Conservation (phyloP, 805 yeast genomes). For the Starmerella floris region DNA sequence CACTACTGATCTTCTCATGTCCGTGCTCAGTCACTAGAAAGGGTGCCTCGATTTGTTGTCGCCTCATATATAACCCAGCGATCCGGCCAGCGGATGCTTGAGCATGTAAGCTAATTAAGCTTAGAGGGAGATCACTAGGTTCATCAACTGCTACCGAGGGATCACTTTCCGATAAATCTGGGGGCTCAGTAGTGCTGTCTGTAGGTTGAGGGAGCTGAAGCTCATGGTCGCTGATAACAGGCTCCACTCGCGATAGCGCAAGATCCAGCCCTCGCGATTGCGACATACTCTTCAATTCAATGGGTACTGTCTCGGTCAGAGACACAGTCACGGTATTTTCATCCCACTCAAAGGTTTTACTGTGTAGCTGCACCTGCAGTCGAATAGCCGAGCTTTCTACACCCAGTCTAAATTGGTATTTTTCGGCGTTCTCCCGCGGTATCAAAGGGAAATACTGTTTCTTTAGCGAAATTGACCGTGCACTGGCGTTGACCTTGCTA, state of each 20-base stretch:
- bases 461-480: slow-evolving; percentile 3
- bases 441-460: neutral
- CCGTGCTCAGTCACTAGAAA: slow-evolving; percentile 4
- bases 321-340: neutral
- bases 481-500: slow-evolving; percentile 1
- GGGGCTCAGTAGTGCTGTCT: no score
- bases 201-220: slow-evolving; percentile 11
- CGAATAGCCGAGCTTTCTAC: slow-evolving; percentile 8
- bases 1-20: slow-evolving; percentile 3
- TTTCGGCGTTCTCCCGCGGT: neutral
- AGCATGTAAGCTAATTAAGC: slow-evolving; percentile 3
- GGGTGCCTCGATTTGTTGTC: slow-evolving; percentile 4
- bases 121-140: neutral
- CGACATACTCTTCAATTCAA: neutral
- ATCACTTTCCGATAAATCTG: no score
- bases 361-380: slow-evolving; percentile 1
- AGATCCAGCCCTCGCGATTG: neutral
- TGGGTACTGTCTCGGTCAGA: slow-evolving; percentile 2
- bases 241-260: slow-evolving; percentile 3
- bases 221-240: slow-evolving; percentile 13
- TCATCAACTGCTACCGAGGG: no score
- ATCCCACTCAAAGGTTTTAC: slow-evolving; percentile 1
- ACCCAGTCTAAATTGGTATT: neutral
- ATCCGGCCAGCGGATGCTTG: slow-evolving; percentile 15
- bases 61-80: slow-evolving; percentile 6